Conservation (phyloP, 352 stramenopile genomes). For the Pythium plurisporium region DNA sequence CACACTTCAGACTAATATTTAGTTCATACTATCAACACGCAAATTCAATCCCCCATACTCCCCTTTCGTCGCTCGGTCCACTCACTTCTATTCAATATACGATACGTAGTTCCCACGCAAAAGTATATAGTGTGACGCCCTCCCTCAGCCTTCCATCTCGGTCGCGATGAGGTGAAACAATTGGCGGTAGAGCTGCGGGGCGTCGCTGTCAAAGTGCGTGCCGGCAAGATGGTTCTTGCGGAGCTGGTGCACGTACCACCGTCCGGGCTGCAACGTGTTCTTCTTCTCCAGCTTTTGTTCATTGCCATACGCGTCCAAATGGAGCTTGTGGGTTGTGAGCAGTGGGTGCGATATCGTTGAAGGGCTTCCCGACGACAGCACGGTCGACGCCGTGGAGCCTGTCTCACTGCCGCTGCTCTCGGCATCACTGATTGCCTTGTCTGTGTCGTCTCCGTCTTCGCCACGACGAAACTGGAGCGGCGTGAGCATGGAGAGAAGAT, state of each 20-base stretch:
- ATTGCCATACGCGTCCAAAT: slow-evolving; percentile 1
- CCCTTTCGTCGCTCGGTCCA: too few relatives aligned
- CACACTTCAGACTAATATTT: too few relatives aligned
- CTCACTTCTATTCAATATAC: too few relatives aligned
- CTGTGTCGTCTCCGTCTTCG: not conserved
- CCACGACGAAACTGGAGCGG: slow-evolving; percentile 14
- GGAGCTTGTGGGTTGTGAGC: slow-evolving; percentile 10
- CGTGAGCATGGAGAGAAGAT: slow-evolving; percentile 68
- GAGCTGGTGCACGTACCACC: slow-evolving; percentile 78
- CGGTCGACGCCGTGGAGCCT: not conserved
- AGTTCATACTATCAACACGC: too few relatives aligned
- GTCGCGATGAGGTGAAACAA: slow-evolving; percentile 34
- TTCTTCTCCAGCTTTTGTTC: not conserved
- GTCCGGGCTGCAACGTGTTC: slow-evolving; percentile 55
- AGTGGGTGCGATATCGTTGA: not conserved
- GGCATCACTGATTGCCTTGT: slow-evolving; percentile 42
- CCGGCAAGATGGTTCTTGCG: slow-evolving; percentile 70
- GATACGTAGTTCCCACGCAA: too few relatives aligned
- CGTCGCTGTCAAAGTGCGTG: slow-evolving; percentile 64
- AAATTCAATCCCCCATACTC: too few relatives aligned
- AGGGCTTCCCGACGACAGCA: not conserved
- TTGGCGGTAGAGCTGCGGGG: slow-evolving; percentile 49
- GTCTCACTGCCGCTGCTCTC: not conserved
- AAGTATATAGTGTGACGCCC: too few relatives aligned
- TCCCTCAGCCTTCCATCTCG: slow-evolving; percentile 3